Evolutionary conservation across 2,329 filamentous ascomycete species (phyloP).

Genomic region (Clarireedia monteithiana): DNA sequence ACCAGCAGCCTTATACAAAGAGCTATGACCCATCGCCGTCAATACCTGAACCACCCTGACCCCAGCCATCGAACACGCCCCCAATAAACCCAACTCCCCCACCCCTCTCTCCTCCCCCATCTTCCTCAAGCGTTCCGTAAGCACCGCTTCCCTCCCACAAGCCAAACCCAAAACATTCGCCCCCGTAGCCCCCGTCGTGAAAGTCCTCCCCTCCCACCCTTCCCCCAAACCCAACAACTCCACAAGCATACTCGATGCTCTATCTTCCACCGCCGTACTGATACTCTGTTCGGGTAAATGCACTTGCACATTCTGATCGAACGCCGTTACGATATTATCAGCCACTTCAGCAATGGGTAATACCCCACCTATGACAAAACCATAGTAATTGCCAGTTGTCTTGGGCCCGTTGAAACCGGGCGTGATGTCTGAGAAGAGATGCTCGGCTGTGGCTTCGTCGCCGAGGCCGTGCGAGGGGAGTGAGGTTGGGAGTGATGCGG

Average conservation of each 20-base stretch:
- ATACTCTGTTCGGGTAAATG: slow-evolving; percentile 72
- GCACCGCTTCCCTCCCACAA: slow-evolving; percentile 61
- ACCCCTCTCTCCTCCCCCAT: slow-evolving; percentile 37
- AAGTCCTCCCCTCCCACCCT: slow-evolving; percentile 64
- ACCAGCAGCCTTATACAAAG: slow-evolving; percentile 73
- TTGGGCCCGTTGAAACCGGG: slow-evolving; percentile 31
- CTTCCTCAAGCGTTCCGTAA: slow-evolving; percentile 34
- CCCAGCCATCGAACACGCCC: slow-evolving; percentile 55
- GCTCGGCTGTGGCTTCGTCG: slow-evolving; percentile 33
- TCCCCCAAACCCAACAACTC: slow-evolving; percentile 55
- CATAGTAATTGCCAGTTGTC: slow-evolving; percentile 54
- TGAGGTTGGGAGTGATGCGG: slow-evolving; percentile 9
- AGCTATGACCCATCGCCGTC: slow-evolving; percentile 78
- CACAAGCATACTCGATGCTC: slow-evolving; percentile 60
- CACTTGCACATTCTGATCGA: slow-evolving; percentile 79
- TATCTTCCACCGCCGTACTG: slow-evolving; percentile 68
- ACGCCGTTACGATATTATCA: slow-evolving; percentile 72
- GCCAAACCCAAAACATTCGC: slow-evolving; percentile 59
- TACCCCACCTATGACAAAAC: slow-evolving; percentile 78
- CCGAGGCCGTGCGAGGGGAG: slow-evolving; percentile 37
- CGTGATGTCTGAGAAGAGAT: slow-evolving; percentile 38
- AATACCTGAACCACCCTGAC: slow-evolving; percentile 66
- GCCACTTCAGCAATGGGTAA: slow-evolving; percentile 75
- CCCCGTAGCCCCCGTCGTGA: slow-evolving; percentile 67
- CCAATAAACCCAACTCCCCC: slow-evolving; percentile 61